These are phyloP conservation scores for Capsicum rhomboideum DNA, from an alignment of 257 asterid genomes.

Conservation along the genomic window DNA sequence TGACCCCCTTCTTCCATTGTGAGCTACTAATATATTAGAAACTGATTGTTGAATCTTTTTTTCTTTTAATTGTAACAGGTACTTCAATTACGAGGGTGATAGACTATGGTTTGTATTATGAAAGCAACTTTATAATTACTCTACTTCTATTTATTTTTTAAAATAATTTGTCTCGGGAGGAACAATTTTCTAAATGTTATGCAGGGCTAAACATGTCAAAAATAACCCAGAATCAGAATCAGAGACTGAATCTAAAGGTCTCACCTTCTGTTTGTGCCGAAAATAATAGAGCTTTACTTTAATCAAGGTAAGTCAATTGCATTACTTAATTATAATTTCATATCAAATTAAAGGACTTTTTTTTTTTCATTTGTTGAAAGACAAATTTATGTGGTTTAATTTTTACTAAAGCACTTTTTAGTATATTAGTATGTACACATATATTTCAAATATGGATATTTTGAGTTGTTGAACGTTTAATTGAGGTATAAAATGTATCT, in stretches of 20 bases:
- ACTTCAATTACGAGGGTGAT: neutral
- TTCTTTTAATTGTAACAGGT: neutral
- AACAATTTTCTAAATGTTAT: neutral
- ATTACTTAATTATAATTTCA: neutral
- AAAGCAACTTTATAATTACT: neutral
- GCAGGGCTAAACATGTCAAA: neutral
- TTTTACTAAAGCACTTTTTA: neutral
- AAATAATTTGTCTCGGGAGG: neutral
- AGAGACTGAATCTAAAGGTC: neutral
- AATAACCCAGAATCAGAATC: neutral
- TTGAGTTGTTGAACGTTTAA: too few species aligned
- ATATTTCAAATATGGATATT: too few species aligned
- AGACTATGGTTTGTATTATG: neutral
- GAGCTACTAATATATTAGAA: too few species aligned
- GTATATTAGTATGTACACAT: neutral
- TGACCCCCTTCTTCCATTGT: too few species aligned
- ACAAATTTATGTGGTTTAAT: neutral
- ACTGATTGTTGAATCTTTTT: too few species aligned
- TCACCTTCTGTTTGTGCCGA: too few species aligned
- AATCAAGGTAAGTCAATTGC: neutral
- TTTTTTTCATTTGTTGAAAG: neutral
- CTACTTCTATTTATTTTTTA: too few species aligned
- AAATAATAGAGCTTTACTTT: neutral
- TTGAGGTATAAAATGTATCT: too few species aligned
- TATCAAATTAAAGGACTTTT: neutral